These are phyloP conservation scores for Chrysoporthe austroafricana DNA, from an alignment of 2,329 filamentous ascomycete genomes.

Conservation along the genomic window DNA sequence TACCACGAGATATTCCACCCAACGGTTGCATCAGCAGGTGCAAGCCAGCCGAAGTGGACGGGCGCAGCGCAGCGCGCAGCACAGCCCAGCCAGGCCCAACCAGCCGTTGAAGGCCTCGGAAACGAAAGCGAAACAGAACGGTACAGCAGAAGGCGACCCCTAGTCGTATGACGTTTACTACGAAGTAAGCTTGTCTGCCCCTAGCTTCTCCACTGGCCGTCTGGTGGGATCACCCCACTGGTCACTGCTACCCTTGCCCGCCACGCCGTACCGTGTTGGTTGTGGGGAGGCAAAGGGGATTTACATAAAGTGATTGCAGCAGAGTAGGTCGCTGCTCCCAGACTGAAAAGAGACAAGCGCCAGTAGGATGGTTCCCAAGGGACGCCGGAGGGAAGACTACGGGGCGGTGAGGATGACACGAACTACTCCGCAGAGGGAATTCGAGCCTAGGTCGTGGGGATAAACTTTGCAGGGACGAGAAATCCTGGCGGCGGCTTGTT, in stretches of 20 bases:
- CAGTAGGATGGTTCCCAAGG: too few relatives aligned
- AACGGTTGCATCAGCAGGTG: not conserved
- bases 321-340: too few relatives aligned
- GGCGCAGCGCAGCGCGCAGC: not conserved
- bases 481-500: not conserved
- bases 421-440: not conserved
- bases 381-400: not conserved
- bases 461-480: not conserved
- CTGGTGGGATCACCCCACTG: constrained; percentile 1
- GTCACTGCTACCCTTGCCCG: not conserved
- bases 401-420: not conserved
- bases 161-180: constrained; percentile 11
- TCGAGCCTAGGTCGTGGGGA: not conserved
- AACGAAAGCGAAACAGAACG: not conserved
- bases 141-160: not conserved
- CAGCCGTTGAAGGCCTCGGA: constrained; percentile 1
- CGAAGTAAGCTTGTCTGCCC: not conserved
- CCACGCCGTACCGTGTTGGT: not conserved
- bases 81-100: constrained; percentile 1
- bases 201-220: not conserved
- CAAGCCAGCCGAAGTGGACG: not conserved
- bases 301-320: too few relatives aligned
- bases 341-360: too few relatives aligned
- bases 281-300: not conserved
- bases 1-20: not conserved